These are phyloP conservation scores for Cyberlindnera lachancei DNA, from an alignment of 805 yeast genomes.

Conservation along the genomic window DNA sequence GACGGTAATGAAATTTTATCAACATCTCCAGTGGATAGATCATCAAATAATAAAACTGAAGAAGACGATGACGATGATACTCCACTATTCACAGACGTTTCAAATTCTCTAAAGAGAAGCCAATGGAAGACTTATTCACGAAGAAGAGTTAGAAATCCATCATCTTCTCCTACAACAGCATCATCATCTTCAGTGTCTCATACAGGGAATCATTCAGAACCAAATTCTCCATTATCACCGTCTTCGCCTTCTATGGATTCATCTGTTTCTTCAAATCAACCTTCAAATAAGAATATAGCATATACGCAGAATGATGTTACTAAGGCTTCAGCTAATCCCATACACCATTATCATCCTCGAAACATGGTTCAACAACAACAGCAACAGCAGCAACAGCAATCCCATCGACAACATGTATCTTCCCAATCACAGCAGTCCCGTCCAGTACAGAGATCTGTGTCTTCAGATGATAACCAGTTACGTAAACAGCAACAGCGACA, in stretches of 20 bases:
- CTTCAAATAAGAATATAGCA: no score
- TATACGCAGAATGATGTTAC: no score
- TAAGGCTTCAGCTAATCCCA: no score
- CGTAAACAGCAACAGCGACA: not conserved
- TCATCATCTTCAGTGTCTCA: constrained; percentile 1
- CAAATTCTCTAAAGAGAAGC: constrained; percentile 35
- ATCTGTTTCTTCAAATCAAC: no score
- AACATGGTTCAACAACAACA: constrained; percentile 6
- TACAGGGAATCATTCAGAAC: no score
- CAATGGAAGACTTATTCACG: constrained; percentile 45
- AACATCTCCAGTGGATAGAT: not conserved
- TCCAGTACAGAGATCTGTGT: not conserved
- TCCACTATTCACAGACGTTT: constrained; percentile 13
- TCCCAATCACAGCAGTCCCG: constrained; percentile 1
- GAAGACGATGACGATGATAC: constrained; percentile 21
- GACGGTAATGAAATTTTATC: no score
- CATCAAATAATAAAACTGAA: constrained; percentile 2
- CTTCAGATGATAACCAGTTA: not conserved
- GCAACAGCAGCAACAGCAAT: constrained; percentile 4
- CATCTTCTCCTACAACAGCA: constrained; percentile 4
- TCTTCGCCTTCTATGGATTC: no score
- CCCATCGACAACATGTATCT: not conserved
- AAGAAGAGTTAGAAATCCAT: constrained; percentile 23
- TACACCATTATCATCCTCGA: no score
- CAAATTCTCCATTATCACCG: no score